phyloP scores from a whole-genome alignment of 768 basidiomycete genomes.

The Hortiboletus flavorubellus region DNA sequence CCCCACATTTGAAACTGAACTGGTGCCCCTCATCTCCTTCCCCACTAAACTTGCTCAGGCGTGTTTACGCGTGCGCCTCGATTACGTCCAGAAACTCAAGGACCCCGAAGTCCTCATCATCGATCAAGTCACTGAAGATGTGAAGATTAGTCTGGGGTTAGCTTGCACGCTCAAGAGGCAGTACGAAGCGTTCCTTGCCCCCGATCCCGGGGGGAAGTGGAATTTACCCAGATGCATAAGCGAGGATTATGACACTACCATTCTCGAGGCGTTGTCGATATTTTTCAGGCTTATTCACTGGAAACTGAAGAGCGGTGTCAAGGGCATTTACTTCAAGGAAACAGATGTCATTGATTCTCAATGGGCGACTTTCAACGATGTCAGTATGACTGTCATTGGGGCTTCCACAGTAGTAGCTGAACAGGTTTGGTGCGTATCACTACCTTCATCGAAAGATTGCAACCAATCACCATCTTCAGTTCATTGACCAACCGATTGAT shows the following conservation, averaged over 20 bases:
- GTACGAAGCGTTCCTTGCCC: slow-evolving; percentile 86
- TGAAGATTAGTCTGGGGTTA: slow-evolving; percentile 85
- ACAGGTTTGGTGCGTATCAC: slow-evolving; percentile 75
- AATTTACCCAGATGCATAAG: slow-evolving; percentile 83
- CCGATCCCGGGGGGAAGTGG: slow-evolving; percentile 88
- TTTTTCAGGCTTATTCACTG: slow-evolving; percentile 95
- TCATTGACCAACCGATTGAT: slow-evolving; percentile 90
- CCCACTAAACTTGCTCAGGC: slow-evolving; percentile 94
- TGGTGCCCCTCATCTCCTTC: slow-evolving; percentile 92
- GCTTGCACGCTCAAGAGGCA: slow-evolving; percentile 95
- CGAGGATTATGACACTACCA: slow-evolving; percentile 85
- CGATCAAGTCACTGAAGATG: slow-evolving; percentile 90
- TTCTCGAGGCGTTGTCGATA: slow-evolving; percentile 80
- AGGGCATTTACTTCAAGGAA: slow-evolving; percentile 95
- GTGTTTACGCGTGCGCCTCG: slow-evolving; percentile 82
- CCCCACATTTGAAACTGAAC: slow-evolving; percentile 84
- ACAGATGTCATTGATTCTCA: slow-evolving; percentile 97
- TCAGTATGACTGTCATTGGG: slow-evolving; percentile 81
- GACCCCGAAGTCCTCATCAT: slow-evolving; percentile 89
- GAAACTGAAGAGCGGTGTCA: slow-evolving; percentile 91
- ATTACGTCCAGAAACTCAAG: slow-evolving; percentile 82
- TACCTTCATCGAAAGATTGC: neutral
- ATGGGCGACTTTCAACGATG: slow-evolving; percentile 92
- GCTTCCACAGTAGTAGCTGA: slow-evolving; percentile 92
- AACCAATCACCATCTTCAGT: slow-evolving; percentile 29